Conservation (phyloP, 192 early-diverging fungal species). For the Martensiomyces pterosporus region DNA sequence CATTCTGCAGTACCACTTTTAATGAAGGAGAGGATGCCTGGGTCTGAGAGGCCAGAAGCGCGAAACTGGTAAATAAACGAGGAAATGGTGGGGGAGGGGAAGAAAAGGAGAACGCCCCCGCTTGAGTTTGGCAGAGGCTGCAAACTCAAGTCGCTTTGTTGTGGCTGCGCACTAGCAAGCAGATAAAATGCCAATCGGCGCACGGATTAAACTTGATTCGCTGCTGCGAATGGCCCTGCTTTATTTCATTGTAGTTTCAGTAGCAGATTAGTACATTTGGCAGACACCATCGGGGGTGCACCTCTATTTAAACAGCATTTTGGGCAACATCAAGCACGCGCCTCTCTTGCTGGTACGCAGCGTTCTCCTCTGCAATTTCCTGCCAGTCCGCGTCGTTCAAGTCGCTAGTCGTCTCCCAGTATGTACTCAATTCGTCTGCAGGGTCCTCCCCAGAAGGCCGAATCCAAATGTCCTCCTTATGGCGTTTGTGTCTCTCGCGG, state of each 20-base stretch:
- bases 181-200: no score
- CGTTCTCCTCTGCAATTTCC: constrained; percentile 35
- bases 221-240: no score
- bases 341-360: constrained; percentile 24
- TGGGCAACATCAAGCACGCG: constrained; percentile 5
- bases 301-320: neutral
- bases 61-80: no score
- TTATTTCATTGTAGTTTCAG: no score
- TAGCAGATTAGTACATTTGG: no score
- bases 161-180: no score
- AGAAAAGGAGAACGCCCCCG: no score
- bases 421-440: constrained; percentile 31
- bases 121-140: no score
- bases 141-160: no score
- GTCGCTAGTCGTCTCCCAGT: constrained; percentile 52
- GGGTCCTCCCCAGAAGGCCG: constrained; percentile 29
- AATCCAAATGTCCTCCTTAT: constrained; percentile 55
- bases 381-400: constrained; percentile 45
- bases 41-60: constrained; percentile 1
- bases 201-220: no score
- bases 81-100: no score
- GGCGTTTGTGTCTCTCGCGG: constrained; percentile 52
- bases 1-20: constrained; percentile 9
- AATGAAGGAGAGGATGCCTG: constrained; percentile 2
- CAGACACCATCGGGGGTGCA: no score